phyloP scores from a whole-genome alignment of 176 grass and related monocot genomes.

The Elymus sibiricus region DNA sequence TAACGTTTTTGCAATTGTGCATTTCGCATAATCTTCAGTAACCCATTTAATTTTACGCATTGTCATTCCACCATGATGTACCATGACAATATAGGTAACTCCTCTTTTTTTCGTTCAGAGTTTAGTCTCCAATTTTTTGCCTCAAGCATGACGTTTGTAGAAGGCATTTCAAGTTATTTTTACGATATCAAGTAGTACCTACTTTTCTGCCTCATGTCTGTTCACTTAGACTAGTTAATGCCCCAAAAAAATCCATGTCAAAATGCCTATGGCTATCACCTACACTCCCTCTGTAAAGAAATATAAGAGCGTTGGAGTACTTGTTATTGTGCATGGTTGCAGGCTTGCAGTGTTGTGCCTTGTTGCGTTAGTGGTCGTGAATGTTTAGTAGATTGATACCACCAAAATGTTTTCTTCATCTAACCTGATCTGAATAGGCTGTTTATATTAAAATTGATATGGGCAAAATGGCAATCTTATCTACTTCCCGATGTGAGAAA shows the following conservation, averaged over 20 bases:
- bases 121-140: not conserved
- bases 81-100: not conserved
- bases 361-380: not conserved
- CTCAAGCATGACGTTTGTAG: not conserved
- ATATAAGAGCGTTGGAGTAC: no score
- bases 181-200: not conserved
- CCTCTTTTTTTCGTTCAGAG: not conserved
- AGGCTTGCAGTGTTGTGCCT: not conserved
- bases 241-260: not conserved
- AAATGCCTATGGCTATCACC: not conserved
- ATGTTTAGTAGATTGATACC: not conserved
- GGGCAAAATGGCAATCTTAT: not conserved
- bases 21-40: not conserved
- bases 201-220: not conserved
- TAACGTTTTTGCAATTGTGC: not conserved
- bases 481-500: not conserved
- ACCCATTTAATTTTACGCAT: not conserved
- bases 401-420: not conserved
- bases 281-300: no score
- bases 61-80: not conserved
- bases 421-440: not conserved
- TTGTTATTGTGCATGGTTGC: not conserved
- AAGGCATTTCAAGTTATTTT: not conserved
- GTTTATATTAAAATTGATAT: not conserved
- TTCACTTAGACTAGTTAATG: not conserved